These are phyloP conservation scores for Dothiorella sarmentorum DNA, from an alignment of 2,329 filamentous ascomycete species.

Conservation along the genomic window DNA sequence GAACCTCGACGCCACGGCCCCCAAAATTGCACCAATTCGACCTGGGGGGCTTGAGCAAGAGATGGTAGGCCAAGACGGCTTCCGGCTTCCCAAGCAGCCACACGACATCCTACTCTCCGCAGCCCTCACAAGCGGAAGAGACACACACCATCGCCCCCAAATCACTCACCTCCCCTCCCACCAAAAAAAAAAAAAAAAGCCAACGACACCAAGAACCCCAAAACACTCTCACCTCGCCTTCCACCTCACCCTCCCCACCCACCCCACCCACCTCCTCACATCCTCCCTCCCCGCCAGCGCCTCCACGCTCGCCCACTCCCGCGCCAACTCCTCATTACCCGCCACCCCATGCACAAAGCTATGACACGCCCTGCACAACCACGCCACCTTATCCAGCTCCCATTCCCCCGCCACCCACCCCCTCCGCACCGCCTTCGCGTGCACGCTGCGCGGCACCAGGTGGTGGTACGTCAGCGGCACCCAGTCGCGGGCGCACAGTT, in stretches of 20 bases:
- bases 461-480: constrained; percentile 80
- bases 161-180: too few relatives aligned
- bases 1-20: not conserved
- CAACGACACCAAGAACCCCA: too few relatives aligned
- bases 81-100: too few relatives aligned
- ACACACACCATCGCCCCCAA: too few relatives aligned
- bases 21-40: too few relatives aligned
- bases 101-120: too few relatives aligned
- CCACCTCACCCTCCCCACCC: constrained; percentile 73
- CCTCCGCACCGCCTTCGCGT: constrained; percentile 71
- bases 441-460: constrained; percentile 74
- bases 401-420: constrained; percentile 77
- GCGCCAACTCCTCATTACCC: constrained; percentile 73
- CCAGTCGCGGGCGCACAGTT: constrained; percentile 73
- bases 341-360: constrained; percentile 74
- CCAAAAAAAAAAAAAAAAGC: too few relatives aligned
- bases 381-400: constrained; percentile 75
- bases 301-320: constrained; percentile 70
- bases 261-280: constrained; percentile 66
- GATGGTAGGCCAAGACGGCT: too few relatives aligned
- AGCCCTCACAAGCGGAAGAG: too few relatives aligned
- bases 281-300: constrained; percentile 66
- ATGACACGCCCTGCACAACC: constrained; percentile 83
- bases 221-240: constrained; percentile 34
- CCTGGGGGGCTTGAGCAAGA: too few relatives aligned